Conservation (phyloP, 306 rosid species). For the Ochetophila trinervis region DNA sequence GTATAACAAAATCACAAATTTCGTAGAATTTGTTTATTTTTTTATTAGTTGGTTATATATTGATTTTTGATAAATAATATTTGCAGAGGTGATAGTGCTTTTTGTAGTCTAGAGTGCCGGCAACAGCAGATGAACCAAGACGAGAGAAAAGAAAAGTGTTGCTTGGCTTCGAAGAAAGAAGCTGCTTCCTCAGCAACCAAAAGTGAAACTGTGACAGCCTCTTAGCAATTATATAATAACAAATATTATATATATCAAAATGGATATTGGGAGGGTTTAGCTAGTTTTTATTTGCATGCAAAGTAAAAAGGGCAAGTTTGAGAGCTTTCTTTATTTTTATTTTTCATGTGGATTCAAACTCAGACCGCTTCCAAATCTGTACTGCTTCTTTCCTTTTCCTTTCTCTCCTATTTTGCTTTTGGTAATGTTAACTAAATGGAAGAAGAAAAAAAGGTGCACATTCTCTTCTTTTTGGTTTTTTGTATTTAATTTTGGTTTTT, state of each 20-base stretch:
- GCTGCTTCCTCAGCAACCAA: slow-evolving; percentile 25
- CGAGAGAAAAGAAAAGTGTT: slow-evolving; percentile 66
- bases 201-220: slow-evolving; percentile 57
- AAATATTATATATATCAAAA: background rate
- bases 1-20: too few species aligned
- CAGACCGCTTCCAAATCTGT: background rate
- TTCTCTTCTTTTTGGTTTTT: background rate
- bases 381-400: slow-evolving; percentile 1
- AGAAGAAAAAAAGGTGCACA: slow-evolving; percentile 17
- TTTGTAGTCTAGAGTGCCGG: slow-evolving; percentile 91
- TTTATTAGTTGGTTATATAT: background rate
- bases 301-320: slow-evolving; percentile 11
- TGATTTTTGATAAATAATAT: background rate
- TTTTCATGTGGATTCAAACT: slow-evolving; percentile 4
- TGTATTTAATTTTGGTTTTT: background rate
- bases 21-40: background rate
- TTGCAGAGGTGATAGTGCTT: slow-evolving; percentile 78
- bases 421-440: background rate
- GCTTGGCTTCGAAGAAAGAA: slow-evolving; percentile 48
- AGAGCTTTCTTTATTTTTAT: slow-evolving; percentile 3
- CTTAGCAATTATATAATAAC: slow-evolving; percentile 14
- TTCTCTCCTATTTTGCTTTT: background rate
- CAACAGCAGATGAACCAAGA: slow-evolving; percentile 80
- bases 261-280: background rate
- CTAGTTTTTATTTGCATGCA: slow-evolving; percentile 11